Conservation (phyloP, 148 eudicot genomes). For the Diospyros kaki region DNA sequence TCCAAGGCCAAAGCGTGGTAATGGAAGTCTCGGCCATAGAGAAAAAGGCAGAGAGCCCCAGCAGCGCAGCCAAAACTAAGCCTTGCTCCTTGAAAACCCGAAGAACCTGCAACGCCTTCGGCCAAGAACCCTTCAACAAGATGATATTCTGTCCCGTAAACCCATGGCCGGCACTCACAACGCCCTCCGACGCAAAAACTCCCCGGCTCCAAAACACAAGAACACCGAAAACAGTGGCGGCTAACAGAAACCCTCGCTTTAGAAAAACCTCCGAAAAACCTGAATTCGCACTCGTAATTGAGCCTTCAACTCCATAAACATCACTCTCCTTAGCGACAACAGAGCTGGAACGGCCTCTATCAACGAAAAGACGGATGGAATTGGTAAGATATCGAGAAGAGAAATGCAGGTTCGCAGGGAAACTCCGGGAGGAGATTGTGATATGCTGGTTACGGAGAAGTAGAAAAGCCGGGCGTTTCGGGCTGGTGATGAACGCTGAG, state of each 20-base stretch:
- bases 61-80: slow-evolving; percentile 64
- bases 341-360: slow-evolving; percentile 17
- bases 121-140: slow-evolving; percentile 59
- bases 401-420: slow-evolving; percentile 5
- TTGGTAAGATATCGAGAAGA: slow-evolving; percentile 9
- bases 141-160: slow-evolving; percentile 41
- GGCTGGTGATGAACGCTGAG: slow-evolving; percentile 15
- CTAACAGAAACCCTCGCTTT: slow-evolving; percentile 45
- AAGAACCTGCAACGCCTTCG: slow-evolving; percentile 73
- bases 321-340: slow-evolving; percentile 9
- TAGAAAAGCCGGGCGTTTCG: slow-evolving; percentile 12
- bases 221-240: slow-evolving; percentile 48
- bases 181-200: slow-evolving; percentile 54
- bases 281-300: slow-evolving; percentile 12
- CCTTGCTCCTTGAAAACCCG: slow-evolving; percentile 77
- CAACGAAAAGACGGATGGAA: slow-evolving; percentile 7
- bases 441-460: slow-evolving; percentile 1
- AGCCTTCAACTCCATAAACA: neutral
- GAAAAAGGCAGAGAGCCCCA: slow-evolving; percentile 88
- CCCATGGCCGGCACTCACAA: slow-evolving; percentile 45
- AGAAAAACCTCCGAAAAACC: slow-evolving; percentile 34
- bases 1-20: slow-evolving; percentile 99
- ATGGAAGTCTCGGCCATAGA: slow-evolving; percentile 98
- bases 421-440: neutral
- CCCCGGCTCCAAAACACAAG: slow-evolving; percentile 43